These are phyloP conservation scores for Saccharomycopsis crataegensis DNA, from an alignment of 1,139 yeast genomes.

Conservation along the genomic window DNA sequence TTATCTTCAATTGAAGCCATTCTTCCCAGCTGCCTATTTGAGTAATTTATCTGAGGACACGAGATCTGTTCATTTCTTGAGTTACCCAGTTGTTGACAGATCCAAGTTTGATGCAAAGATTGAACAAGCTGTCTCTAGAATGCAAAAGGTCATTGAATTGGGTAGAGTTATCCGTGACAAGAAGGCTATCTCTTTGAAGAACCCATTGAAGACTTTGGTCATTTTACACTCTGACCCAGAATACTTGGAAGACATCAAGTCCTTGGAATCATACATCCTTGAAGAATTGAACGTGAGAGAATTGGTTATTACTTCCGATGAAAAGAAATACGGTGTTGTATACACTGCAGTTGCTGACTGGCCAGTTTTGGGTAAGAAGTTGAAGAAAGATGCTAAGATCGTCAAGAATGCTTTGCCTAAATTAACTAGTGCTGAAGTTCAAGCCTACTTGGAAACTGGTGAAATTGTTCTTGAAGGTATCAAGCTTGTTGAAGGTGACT, in stretches of 20 bases:
- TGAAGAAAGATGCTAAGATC: slow-evolving; percentile 86
- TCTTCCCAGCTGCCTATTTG: slow-evolving; percentile 46
- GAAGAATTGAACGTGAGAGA: slow-evolving; percentile 94
- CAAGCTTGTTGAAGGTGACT: slow-evolving; percentile 76
- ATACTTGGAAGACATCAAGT: slow-evolving; percentile 72
- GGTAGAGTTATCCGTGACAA: slow-evolving; percentile 97
- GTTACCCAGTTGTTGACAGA: slow-evolving; percentile 79
- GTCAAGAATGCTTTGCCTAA: slow-evolving; percentile 90
- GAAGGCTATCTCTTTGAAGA: slow-evolving; percentile 87
- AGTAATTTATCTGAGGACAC: slow-evolving; percentile 42
- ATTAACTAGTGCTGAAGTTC: slow-evolving; percentile 76
- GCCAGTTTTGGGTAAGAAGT: slow-evolving; percentile 96
- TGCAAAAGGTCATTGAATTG: slow-evolving; percentile 95
- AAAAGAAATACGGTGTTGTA: slow-evolving; percentile 83
- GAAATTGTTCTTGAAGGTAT: slow-evolving; percentile 84
- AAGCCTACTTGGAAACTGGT: slow-evolving; percentile 64
- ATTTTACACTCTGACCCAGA: slow-evolving; percentile 72
- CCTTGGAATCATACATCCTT: slow-evolving; percentile 67
- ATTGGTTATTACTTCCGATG: slow-evolving; percentile 81
- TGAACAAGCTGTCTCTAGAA: slow-evolving; percentile 81
- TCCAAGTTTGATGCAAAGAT: slow-evolving; percentile 74
- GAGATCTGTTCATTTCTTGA: slow-evolving; percentile 87
- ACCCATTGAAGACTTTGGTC: slow-evolving; percentile 84
- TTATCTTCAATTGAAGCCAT: slow-evolving; percentile 65
- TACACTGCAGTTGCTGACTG: slow-evolving; percentile 96